Evolutionary conservation across 2,329 filamentous ascomycete genomes (phyloP).

Genomic region (Verticillium dahliae): DNA sequence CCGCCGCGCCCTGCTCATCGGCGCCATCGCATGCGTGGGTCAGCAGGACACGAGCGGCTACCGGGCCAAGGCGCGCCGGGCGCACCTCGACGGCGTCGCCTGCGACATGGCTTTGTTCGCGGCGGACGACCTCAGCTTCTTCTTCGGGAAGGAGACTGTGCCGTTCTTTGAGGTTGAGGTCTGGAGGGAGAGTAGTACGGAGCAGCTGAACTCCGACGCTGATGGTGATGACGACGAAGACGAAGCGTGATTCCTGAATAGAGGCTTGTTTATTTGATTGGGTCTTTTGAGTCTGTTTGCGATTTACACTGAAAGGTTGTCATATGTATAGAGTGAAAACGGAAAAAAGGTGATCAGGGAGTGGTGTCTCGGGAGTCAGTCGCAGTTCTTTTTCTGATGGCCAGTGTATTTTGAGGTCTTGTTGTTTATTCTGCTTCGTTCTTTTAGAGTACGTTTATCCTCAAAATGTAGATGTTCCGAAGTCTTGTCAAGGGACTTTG

Average conservation of each 20-base stretch:
- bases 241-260: neutral
- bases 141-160: slow-evolving; percentile 16
- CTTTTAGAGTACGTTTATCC: no score
- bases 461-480: no score
- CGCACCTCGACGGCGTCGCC: slow-evolving; percentile 15
- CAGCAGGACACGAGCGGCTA: neutral
- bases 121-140: slow-evolving; percentile 19
- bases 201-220: neutral
- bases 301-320: no score
- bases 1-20: slow-evolving; percentile 6
- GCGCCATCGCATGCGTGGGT: slow-evolving; percentile 3
- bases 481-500: no score
- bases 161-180: slow-evolving; percentile 21
- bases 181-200: neutral
- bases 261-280: neutral
- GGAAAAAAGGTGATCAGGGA: no score
- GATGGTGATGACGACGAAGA: neutral
- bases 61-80: slow-evolving; percentile 10
- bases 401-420: no score
- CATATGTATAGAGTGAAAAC: no score
- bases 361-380: no score
- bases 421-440: no score
- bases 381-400: no score
- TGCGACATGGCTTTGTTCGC: slow-evolving; percentile 21
- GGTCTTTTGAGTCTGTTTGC: neutral